A percentile compares a stretch with the other conserved stretches of the same genome.
These are phyloP conservation scores for Venturia aucupariae DNA, from an alignment of 2,329 filamentous ascomycete genomes.

Conservation along the genomic window DNA sequence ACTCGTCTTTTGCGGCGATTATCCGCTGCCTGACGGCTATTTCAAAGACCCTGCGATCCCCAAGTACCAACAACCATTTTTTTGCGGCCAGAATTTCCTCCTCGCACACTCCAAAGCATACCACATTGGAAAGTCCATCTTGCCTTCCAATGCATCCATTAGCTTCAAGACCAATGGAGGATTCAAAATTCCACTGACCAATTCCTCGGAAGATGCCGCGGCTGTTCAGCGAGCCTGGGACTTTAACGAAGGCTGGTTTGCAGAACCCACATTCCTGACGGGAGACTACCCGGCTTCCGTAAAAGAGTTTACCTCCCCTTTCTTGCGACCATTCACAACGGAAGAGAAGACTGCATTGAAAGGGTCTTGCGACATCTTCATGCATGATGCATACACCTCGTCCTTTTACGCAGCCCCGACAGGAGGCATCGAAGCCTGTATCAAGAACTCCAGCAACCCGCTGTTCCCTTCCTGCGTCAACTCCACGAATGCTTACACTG, in stretches of 20 bases:
- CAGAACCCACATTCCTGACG: constrained; percentile 70
- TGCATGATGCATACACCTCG: constrained; percentile 29
- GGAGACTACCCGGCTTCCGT: constrained; percentile 64
- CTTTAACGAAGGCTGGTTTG: constrained; percentile 83
- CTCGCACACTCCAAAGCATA: constrained; percentile 73
- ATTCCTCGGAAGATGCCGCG: constrained; percentile 66
- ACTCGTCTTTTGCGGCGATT: constrained; percentile 60
- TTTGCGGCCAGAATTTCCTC: constrained; percentile 63
- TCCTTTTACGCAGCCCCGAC: constrained; percentile 28
- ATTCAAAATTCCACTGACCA: constrained; percentile 69
- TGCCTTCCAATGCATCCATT: constrained; percentile 68
- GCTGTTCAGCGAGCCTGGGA: constrained; percentile 75
- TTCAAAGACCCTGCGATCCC: constrained; percentile 78
- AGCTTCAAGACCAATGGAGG: constrained; percentile 69
- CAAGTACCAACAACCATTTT: constrained; percentile 45
- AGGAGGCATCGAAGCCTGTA: constrained; percentile 30
- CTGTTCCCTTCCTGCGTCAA: constrained; percentile 29
- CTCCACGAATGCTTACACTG: constrained; percentile 25
- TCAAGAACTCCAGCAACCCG: constrained; percentile 24
- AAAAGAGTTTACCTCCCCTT: constrained; percentile 26
- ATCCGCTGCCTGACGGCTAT: constrained; percentile 58
- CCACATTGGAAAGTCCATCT: constrained; percentile 62
- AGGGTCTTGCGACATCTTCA: constrained; percentile 28
- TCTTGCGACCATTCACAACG: constrained; percentile 25
- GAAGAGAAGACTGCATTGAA: constrained; percentile 25